A percentile compares a stretch with the other conserved stretches of the same genome.
Evolutionary conservation across 2,329 filamentous ascomycete genomes (phyloP).

Genomic region (Colletotrichum agaves): DNA sequence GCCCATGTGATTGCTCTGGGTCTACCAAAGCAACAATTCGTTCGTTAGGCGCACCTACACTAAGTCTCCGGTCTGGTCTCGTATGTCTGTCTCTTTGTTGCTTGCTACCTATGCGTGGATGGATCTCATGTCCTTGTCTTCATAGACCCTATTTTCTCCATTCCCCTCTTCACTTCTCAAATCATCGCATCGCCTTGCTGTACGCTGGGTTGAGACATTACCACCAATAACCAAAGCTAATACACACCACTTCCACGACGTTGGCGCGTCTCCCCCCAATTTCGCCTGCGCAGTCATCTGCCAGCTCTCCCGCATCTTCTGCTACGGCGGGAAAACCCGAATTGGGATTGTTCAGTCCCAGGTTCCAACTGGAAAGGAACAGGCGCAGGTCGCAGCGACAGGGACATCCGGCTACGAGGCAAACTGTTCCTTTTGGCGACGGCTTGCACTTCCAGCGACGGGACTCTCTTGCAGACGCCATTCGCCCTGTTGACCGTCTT

Average conservation of each 20-base stretch:
- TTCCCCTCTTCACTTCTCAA: not conserved
- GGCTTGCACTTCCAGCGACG: constrained; percentile 22
- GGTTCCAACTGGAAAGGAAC: constrained; percentile 29
- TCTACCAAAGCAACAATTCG: not conserved
- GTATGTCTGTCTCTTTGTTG: too few relatives aligned
- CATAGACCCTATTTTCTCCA: not conserved
- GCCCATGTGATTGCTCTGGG: constrained; percentile 21
- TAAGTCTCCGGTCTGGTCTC: not conserved
- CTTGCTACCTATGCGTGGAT: too few relatives aligned
- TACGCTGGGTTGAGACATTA: constrained; percentile 14
- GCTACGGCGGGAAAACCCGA: constrained; percentile 13
- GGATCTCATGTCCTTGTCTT: not conserved
- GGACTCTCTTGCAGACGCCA: not conserved
- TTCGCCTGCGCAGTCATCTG: constrained; percentile 28
- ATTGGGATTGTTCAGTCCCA: constrained; percentile 12
- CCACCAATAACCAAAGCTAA: constrained; percentile 29
- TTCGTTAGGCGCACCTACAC: constrained; percentile 2
- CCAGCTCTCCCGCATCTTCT: not conserved
- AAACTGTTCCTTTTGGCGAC: constrained; percentile 33
- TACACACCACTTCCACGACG: not conserved
- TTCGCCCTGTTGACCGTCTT: not conserved
- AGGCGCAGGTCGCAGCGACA: constrained; percentile 24
- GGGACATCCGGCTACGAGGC: constrained; percentile 32
- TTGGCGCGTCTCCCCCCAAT: constrained; percentile 25
- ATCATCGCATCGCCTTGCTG: not conserved